These are phyloP conservation scores for Xanthoceras sorbifolium DNA, from an alignment of 345 rosid genomes.

Conservation along the genomic window DNA sequence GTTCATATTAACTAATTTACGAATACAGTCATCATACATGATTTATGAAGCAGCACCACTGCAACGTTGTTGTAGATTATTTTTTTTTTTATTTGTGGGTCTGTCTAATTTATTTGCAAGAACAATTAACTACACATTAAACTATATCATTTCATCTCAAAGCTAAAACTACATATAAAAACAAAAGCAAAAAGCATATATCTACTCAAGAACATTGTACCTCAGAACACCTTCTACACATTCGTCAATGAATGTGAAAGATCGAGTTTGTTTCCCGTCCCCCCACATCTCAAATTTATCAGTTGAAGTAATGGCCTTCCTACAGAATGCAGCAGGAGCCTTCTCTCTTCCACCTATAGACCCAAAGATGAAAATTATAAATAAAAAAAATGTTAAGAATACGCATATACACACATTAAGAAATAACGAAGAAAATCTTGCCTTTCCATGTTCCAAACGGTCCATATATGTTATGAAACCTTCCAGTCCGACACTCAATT, in stretches of 20 bases:
- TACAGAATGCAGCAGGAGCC: slow-evolving; percentile 66
- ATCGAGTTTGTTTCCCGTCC: slow-evolving; percentile 57
- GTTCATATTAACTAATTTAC: too few species aligned
- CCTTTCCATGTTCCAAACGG: slow-evolving; percentile 99
- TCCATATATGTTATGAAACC: slow-evolving; percentile 96
- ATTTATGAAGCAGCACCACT: too few species aligned
- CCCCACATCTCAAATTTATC: slow-evolving; percentile 72
- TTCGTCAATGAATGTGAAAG: slow-evolving; percentile 70
- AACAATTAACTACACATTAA: not conserved
- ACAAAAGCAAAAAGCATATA: not conserved
- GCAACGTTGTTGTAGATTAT: too few species aligned
- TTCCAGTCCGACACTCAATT: slow-evolving; percentile 86
- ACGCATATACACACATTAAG: not conserved
- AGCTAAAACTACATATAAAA: not conserved
- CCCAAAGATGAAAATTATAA: not conserved
- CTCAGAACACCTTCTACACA: slow-evolving; percentile 63
- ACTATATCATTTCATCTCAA: not conserved
- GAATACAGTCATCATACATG: not conserved
- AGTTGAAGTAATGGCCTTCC: slow-evolving; percentile 49
- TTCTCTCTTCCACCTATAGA: slow-evolving; percentile 58
- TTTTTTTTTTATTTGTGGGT: too few species aligned
- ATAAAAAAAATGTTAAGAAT: not conserved
- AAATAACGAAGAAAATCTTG: slow-evolving; percentile 12
- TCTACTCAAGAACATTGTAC: slow-evolving; percentile 19
- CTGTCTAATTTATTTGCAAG: not conserved